These are phyloP conservation scores for Candida dendrica DNA, from an alignment of 805 yeast species.

Conservation along the genomic window DNA sequence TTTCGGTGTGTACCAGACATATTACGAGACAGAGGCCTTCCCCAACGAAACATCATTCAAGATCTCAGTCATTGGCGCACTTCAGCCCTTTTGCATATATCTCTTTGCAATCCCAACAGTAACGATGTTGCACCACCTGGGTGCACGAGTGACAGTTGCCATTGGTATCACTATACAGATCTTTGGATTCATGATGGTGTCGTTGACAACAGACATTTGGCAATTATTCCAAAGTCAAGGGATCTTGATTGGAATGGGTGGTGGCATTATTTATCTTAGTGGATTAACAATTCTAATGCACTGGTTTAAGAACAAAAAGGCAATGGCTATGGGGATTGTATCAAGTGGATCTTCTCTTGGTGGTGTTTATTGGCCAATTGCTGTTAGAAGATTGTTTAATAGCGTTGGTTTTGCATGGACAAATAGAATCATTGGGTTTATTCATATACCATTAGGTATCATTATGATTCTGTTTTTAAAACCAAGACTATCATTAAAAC, in stretches of 20 bases:
- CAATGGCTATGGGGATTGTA: conserved; percentile 41
- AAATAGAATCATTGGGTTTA: conserved; percentile 29
- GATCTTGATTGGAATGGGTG: conserved; percentile 40
- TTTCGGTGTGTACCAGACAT: conserved; percentile 51
- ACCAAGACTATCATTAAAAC: conserved; percentile 23
- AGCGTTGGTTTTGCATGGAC: conserved; percentile 41
- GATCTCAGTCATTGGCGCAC: conserved; percentile 46
- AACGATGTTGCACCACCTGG: conserved; percentile 33
- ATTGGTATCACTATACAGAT: conserved; percentile 38
- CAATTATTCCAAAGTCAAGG: conserved; percentile 49
- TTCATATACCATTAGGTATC: conserved; percentile 17
- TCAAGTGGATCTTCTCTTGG: conserved; percentile 46
- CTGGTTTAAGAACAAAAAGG: conserved; percentile 39
- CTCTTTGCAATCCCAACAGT: conserved; percentile 44
- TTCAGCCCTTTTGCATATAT: conserved; percentile 40
- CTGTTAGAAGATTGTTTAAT: conserved; percentile 31
- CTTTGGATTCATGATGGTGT: conserved; percentile 38
- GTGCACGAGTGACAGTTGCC: conserved; percentile 28
- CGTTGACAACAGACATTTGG: conserved; percentile 39
- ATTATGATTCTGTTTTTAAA: conserved; percentile 23
- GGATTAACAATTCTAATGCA: conserved; percentile 37
- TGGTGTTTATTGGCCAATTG: conserved; percentile 42
- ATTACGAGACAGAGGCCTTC: conserved; percentile 33
- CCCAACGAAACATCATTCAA: conserved; percentile 37
- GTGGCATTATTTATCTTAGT: conserved; percentile 36